Base-by-base conservation (phyloP, 495 filamentous ascomycete genomes). In the Talaromyces thailandensis region DNA sequence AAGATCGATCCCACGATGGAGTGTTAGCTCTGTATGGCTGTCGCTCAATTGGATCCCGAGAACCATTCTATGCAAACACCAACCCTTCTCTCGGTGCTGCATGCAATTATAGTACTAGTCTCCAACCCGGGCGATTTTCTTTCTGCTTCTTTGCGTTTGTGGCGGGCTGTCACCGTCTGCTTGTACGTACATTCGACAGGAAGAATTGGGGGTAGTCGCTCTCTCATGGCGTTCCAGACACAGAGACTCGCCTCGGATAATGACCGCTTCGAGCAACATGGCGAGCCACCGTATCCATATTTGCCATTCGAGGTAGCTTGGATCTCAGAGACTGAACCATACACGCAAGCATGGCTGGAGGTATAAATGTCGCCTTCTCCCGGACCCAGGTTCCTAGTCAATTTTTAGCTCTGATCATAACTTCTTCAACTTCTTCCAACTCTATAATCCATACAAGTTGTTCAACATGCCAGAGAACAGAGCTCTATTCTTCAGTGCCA, bases 401-500 rank as follows among this genome's bases (percentile, higher is more conserved):
- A 28, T 26, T 23, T 28, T 11, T 55, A 28, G 26, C n/a, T 26
- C 21, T 28, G 11, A 6, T 28, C 12, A 26, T 55, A 28, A 5
- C 7, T 24, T 6, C n/a, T 21, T 18, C 16, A 51, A 21, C 16
- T 1, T 16, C 26, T 9, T 55, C 14, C 51, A 26, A 28, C 24
- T 24, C n/a, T 28, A 28, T 14, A 55, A 8, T 0, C 1, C 12
- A 55, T 14, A 14, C 21, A 55, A 28, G 9, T 55, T 2, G 28
- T 56, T 29, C 26, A n/a, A 31, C 7, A 52, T 61, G 59, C 72
- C 55, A 6, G 32, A 83, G 60, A 97, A 96, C 82, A 94, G 93
- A 77, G 85, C 81, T 52, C 75, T 96, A 62, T 78, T 94, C 76
- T 96, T 91, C 82, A 90, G 88, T 65, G 72, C 81, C 57, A 64